Conservation (phyloP, 2,329 filamentous ascomycete species). For the Botrytis tulipae region DNA sequence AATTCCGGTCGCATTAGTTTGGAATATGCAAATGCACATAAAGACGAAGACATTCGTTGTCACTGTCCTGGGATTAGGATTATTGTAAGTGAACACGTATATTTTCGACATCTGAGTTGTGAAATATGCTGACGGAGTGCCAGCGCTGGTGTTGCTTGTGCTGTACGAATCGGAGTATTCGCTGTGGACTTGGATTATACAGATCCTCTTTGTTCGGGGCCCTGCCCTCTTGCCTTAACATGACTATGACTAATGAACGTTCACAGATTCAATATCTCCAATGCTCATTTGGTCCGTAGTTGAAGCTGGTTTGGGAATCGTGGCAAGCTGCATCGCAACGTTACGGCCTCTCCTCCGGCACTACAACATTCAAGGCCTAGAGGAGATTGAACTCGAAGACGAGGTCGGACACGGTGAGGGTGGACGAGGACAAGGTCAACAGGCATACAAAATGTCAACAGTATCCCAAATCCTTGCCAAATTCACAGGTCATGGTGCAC, state of each 20-base stretch:
- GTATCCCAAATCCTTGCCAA: conserved; percentile 16
- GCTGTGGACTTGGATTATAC: conserved; percentile 16
- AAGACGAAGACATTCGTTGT: conserved; percentile 15
- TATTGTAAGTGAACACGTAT: conserved; percentile 9
- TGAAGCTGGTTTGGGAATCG: conserved; percentile 18
- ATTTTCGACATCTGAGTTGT: too few relatives aligned
- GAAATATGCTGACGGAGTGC: not conserved
- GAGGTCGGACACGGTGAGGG: not conserved
- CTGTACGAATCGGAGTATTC: conserved; percentile 7
- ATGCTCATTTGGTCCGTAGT: conserved; percentile 19
- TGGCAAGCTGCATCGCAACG: conserved; percentile 17
- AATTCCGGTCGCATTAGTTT: conserved; percentile 16
- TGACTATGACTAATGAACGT: not conserved
- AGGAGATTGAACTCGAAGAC: not conserved
- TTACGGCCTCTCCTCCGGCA: conserved; percentile 17
- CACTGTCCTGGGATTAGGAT: conserved; percentile 13
- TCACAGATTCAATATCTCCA: conserved; percentile 15
- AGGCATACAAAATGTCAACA: conserved; percentile 14
- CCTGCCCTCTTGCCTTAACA: not conserved
- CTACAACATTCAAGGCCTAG: conserved; percentile 10
- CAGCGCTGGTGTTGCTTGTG: conserved; percentile 13
- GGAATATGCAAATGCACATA: conserved; percentile 20
- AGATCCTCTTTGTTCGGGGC: conserved; percentile 12
- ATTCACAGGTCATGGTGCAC: conserved; percentile 14
- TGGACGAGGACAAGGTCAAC: not conserved